Evolutionary conservation across 164 flowering plant genomes (phyloP), one percentile per base, ranked within the genome.

Genomic region (Macadamia tetraphylla): DNA sequence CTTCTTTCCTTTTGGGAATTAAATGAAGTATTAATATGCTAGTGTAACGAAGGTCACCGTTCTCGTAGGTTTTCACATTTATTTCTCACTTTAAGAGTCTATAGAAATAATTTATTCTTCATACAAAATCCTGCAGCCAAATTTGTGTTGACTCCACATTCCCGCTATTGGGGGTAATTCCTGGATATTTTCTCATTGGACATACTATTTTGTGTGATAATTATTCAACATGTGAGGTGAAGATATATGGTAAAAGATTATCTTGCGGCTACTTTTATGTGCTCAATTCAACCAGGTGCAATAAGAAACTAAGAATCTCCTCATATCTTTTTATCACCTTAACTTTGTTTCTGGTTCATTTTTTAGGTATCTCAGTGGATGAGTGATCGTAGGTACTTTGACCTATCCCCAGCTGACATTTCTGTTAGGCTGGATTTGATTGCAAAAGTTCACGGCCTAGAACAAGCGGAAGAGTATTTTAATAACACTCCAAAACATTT

Each of bases 341-440:
- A 60, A 12, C 49, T 43, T 43, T 40, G 29, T 55, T n/a, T 49
- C 18, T 29, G 48, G 7, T 29, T 71, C 6, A 53, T 69, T 30
- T 71, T 55, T 60, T 78, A 87, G 91, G 60, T 85, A 40, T 82
- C 81, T 13, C 61, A 73, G 32, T 86, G 88, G 91, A 83, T 86
- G 88, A 75, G 68, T 9, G 75, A 79, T 40, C 76, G 67, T 48
- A 69, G 72, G 51, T 55, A 67, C 44, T 35, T 70, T 11, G 40
- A 18, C 6, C 67, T 73, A n/a, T 48, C 70, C 43, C 58, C 68
- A 51, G 46, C 40, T 59, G 82, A 82, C 66, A 58, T 70, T 60
- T 78, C 82, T 3, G 40, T 67, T 23, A 78, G 75, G 51, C 63
- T 85, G 59, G 71, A 81, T 57, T 66, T 83, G 72, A 81, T 85